Base-by-base conservation (phyloP, 2,329 filamentous ascomycete species). In the Trichoderma atroviride region DNA sequence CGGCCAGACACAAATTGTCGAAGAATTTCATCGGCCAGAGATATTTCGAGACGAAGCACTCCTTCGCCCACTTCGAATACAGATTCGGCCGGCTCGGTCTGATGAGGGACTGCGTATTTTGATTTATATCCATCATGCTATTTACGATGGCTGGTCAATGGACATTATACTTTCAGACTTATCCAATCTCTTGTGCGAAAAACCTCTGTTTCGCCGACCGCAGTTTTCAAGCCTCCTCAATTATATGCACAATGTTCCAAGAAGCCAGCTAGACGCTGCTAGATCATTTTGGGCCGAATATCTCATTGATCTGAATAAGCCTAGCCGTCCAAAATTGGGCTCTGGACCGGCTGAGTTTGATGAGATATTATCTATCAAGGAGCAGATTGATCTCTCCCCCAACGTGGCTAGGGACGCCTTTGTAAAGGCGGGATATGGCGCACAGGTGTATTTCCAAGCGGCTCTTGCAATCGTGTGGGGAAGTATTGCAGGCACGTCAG, bases 121-220 rank as follows among this genome's bases (percentile, higher is more conserved):
- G 13, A 65, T 92, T 56, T 84, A 90, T 14, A 82, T 96, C 0
- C 94, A 97, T 76, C 94, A 97, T 79, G 89, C 92, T 0, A 78
- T 96, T 0, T 97, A 97, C 75, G 94, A 97, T 78, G 94, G 94
- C n/a, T 97, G 94, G 94, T 94, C 93, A 0, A 86, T 94, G 75
- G 91, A 97, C 63, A 82, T 95, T 35, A 79, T 96, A 0, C 74
- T 92, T 16, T 81, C 85, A 31, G 93, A 97, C 76, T 80, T 97
- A 5, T 83, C 86, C 4, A 75, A 74, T 0, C 72, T 91, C 1
- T 74, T 91, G 0, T 61, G 63, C 33, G 75, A 77, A 10, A 65
- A 71, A 1, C 16, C 61, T 5, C 71, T 81, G 1, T 47, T 72
- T 0, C 53, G 73, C 1, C 83, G 89, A 33, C 87, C 88, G 0